A percentile compares a stretch with the other conserved stretches of the same genome.
phyloP scores from a whole-genome alignment of 805 yeast genomes.

The Ogataea ramenticola region DNA sequence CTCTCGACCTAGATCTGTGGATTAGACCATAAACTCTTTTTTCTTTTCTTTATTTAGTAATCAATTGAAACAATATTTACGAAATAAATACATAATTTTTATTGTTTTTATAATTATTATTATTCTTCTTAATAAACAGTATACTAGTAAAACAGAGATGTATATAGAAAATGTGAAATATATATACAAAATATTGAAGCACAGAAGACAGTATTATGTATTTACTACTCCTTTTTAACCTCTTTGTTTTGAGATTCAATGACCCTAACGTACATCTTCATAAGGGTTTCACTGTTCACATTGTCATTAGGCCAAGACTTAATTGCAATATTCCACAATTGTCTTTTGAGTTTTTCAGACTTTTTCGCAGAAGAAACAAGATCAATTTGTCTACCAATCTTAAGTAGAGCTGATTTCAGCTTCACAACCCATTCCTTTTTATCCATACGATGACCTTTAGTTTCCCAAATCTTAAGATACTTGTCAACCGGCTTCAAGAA shows the following conservation, averaged over 20 bases:
- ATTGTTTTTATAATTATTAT: not conserved
- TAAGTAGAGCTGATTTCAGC: slow-evolving; percentile 20
- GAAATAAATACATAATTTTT: too few species aligned
- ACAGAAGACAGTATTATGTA: not conserved
- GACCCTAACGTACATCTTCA: slow-evolving; percentile 21
- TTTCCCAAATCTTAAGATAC: slow-evolving; percentile 23
- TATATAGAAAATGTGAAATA: not conserved
- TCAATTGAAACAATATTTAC: too few species aligned
- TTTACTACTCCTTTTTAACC: not conserved
- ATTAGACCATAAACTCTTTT: too few species aligned
- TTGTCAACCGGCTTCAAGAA: slow-evolving; percentile 19
- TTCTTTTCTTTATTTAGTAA: too few species aligned
- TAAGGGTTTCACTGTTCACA: slow-evolving; percentile 22
- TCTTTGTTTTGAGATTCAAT: not conserved
- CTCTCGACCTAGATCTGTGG: too few species aligned
- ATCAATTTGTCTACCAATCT: slow-evolving; percentile 25
- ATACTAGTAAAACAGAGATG: not conserved
- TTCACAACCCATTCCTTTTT: slow-evolving; percentile 24
- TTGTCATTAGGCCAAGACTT: slow-evolving; percentile 28
- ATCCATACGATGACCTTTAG: slow-evolving; percentile 25
- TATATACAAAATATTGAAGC: not conserved
- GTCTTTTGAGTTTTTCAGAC: slow-evolving; percentile 15
- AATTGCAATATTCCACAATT: slow-evolving; percentile 24
- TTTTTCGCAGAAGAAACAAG: slow-evolving; percentile 9
- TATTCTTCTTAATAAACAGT: not conserved